Conservation (phyloP, 1,284 basidiomycete species). For the Ustilago cynodontis region DNA sequence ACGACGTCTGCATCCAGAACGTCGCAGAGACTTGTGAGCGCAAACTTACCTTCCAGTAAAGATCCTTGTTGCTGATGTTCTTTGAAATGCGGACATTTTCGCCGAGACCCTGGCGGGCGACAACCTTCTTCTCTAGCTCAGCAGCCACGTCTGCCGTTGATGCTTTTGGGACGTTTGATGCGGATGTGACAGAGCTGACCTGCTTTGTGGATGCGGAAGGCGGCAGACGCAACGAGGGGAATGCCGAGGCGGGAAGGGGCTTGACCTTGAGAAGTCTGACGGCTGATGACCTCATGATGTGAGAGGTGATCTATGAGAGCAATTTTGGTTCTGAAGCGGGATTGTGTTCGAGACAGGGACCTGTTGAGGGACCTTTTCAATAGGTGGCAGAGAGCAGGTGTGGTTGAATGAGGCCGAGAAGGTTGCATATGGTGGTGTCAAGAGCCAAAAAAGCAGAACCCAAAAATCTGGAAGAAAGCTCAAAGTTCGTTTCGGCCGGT, state of each 20-base stretch:
- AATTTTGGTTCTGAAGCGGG: background rate
- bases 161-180: constrained; percentile 4
- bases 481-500: constrained; percentile 8
- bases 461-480: constrained; percentile 11
- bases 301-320: background rate
- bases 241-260: constrained; percentile 37
- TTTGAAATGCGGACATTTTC: constrained; percentile 50
- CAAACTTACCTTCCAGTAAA: constrained; percentile 57
- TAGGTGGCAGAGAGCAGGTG: too few relatives aligned
- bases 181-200: constrained; percentile 7
- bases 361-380: too few relatives aligned
- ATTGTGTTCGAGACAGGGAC: too few relatives aligned
- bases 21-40: background rate
- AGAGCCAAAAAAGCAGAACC: constrained; percentile 2
- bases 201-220: constrained; percentile 15
- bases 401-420: background rate
- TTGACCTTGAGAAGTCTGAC: constrained; percentile 38
- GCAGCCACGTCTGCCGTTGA: constrained; percentile 26
- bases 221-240: constrained; percentile 32
- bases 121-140: constrained; percentile 34
- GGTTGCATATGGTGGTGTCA: background rate
- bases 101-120: constrained; percentile 27
- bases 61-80: constrained; percentile 44
- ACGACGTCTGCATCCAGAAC: background rate
- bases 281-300: constrained; percentile 36